Percentiles rank a stretch among this genome's conserved stretches.
These are phyloP conservation scores for Acacia crassicarpa DNA, from an alignment of 306 rosid genomes.

Conservation along the genomic window DNA sequence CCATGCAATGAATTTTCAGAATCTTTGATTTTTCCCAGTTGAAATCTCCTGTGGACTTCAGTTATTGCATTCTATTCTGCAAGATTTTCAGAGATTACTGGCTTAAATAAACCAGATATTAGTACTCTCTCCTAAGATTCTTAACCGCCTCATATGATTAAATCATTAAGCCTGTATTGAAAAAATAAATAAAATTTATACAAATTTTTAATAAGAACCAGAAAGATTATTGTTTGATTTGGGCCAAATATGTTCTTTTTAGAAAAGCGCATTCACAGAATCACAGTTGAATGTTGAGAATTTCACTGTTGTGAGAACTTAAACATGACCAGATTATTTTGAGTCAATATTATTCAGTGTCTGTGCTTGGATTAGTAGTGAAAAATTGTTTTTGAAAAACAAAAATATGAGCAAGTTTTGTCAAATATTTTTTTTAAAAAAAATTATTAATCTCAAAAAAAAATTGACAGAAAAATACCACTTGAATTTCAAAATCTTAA, in stretches of 20 bases:
- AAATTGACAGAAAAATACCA: rapidly evolving
- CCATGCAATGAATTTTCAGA: conserved; percentile 17
- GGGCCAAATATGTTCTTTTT: neutral
- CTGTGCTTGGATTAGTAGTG: too few relatives aligned
- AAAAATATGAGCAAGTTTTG: too few relatives aligned
- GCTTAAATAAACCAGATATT: neutral
- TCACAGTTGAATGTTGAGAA: neutral
- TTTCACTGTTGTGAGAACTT: neutral
- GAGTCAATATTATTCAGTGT: neutral
- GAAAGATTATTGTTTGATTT: neutral
- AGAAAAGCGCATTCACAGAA: neutral
- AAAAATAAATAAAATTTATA: too few relatives aligned
- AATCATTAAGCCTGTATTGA: too few relatives aligned
- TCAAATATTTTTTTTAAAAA: too few relatives aligned
- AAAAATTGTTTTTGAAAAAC: too few relatives aligned
- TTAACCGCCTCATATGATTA: too few relatives aligned
- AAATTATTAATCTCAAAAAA: too few relatives aligned
- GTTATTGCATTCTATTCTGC: neutral
- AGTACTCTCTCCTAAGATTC: neutral
- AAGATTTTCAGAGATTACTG: neutral
- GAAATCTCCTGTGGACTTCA: neutral
- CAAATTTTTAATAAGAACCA: neutral
- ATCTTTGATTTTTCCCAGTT: conserved; percentile 9
- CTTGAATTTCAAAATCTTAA: too few relatives aligned
- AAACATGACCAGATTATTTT: neutral